These are phyloP conservation scores for Cercis canadensis DNA, from an alignment of 306 rosid species.

Conservation along the genomic window DNA sequence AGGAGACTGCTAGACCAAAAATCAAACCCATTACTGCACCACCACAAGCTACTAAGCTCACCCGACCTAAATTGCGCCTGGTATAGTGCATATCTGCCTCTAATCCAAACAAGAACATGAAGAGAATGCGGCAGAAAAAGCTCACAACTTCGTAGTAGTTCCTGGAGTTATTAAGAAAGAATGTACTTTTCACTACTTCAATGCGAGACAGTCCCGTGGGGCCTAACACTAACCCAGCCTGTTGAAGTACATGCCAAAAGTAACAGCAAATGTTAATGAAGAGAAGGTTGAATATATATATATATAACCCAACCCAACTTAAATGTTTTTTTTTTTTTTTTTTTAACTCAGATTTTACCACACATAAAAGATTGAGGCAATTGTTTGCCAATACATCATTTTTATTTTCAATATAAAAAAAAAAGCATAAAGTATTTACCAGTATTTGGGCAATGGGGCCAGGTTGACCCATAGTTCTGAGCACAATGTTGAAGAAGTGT, in stretches of 20 bases:
- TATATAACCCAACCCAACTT: no score
- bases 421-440: conserved; percentile 37
- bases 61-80: conserved; percentile 46
- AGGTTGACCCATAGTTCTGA: conserved; percentile 81
- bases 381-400: no score
- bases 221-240: conserved; percentile 90
- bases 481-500: conserved; percentile 78
- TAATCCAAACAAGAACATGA: conserved; percentile 85
- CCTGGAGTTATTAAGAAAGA: conserved; percentile 66
- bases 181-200: conserved; percentile 36
- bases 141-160: conserved; percentile 88
- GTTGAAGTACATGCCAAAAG: conserved; percentile 26
- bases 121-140: conserved; percentile 77
- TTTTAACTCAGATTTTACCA: no score
- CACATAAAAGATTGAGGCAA: no score
- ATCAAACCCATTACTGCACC: conserved; percentile 53
- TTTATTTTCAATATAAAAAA: neutral
- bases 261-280: neutral
- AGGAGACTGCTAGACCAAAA: conserved; percentile 65
- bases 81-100: conserved; percentile 63
- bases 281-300: no score
- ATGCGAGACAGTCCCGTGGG: conserved; percentile 76
- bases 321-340: no score
- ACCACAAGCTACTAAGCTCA: conserved; percentile 55
- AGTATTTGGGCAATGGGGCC: conserved; percentile 90